Evolutionary conservation across 2,329 filamentous ascomycete species (phyloP).

Genomic region (Penicillium brasilianum): DNA sequence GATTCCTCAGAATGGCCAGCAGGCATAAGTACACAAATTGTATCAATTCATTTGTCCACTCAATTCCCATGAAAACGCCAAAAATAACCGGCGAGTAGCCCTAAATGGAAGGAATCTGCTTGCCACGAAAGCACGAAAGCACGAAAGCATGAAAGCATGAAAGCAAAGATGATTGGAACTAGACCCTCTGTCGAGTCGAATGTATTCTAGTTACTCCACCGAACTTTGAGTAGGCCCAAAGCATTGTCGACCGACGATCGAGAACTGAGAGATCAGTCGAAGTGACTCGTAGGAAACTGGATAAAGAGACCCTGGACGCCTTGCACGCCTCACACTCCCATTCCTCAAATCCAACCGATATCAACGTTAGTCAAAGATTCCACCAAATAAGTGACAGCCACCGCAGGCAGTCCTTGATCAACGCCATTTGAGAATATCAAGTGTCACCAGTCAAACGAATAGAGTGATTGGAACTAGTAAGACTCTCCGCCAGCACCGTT

Average conservation of each 20-base stretch:
- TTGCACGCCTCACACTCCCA: conserved; percentile 17
- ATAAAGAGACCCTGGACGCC: conserved; percentile 16
- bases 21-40: conserved; percentile 21
- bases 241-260: background rate
- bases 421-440: background rate
- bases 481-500: conserved; percentile 54
- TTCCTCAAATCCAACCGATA: conserved; percentile 5
- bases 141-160: background rate
- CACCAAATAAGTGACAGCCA: background rate
- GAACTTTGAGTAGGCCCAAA: background rate
- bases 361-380: background rate
- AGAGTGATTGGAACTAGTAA: conserved; percentile 38
- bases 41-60: conserved; percentile 18
- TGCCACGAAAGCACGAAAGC: conserved; percentile 3
- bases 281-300: background rate
- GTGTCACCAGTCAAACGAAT: background rate
- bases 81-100: conserved; percentile 4
- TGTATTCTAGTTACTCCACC: conserved; percentile 3
- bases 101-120: background rate
- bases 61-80: conserved; percentile 21
- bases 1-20: conserved; percentile 5
- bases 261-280: background rate
- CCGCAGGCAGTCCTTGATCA: background rate
- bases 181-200: conserved; percentile 6
- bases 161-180: conserved; percentile 1